phyloP scores from a whole-genome alignment of 2,329 filamentous ascomycete species.

The Blumeriella jaapii region DNA sequence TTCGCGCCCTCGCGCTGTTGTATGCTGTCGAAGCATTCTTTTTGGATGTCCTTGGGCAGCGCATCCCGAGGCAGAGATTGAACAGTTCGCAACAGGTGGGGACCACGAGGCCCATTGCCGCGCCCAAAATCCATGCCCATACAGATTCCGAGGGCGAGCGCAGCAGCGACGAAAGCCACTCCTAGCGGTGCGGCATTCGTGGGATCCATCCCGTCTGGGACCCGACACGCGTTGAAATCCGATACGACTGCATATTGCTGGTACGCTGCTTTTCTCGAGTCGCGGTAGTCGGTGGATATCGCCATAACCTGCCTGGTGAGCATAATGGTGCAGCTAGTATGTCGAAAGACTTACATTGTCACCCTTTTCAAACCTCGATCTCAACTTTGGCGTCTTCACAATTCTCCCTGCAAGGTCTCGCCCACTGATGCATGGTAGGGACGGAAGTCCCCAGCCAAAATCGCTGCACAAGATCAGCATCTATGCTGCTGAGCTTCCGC shows the following conservation, averaged over 20 bases:
- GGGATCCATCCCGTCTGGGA: slow-evolving; percentile 16
- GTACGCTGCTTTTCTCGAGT: slow-evolving; percentile 24
- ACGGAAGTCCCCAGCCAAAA: slow-evolving; percentile 24
- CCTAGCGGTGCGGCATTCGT: slow-evolving; percentile 22
- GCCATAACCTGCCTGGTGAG: slow-evolving; percentile 26
- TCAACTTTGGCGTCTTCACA: slow-evolving; percentile 33
- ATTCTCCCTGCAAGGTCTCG: slow-evolving; percentile 55
- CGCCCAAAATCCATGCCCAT: slow-evolving; percentile 53
- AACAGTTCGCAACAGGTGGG: slow-evolving; percentile 45
- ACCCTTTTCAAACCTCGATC: slow-evolving; percentile 40
- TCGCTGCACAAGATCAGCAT: slow-evolving; percentile 44
- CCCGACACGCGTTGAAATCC: slow-evolving; percentile 23
- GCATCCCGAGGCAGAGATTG: slow-evolving; percentile 32
- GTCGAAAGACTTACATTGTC: slow-evolving; percentile 35
- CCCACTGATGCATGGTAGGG: slow-evolving; percentile 24
- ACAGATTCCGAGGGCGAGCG: slow-evolving; percentile 54
- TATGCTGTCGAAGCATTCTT: slow-evolving; percentile 51
- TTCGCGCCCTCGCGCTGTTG: slow-evolving; percentile 39
- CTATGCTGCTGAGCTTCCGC: slow-evolving; percentile 45
- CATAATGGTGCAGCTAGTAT: slow-evolving; percentile 16
- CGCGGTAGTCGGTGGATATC: slow-evolving; percentile 26
- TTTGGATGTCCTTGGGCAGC: slow-evolving; percentile 48
- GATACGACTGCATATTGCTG: slow-evolving; percentile 41
- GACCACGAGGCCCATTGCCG: slow-evolving; percentile 35
- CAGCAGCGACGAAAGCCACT: slow-evolving; percentile 45